Percentiles rank a stretch among this genome's conserved stretches.
phyloP scores from a whole-genome alignment of 208 protist species.

The Leishmania amazonensis region DNA sequence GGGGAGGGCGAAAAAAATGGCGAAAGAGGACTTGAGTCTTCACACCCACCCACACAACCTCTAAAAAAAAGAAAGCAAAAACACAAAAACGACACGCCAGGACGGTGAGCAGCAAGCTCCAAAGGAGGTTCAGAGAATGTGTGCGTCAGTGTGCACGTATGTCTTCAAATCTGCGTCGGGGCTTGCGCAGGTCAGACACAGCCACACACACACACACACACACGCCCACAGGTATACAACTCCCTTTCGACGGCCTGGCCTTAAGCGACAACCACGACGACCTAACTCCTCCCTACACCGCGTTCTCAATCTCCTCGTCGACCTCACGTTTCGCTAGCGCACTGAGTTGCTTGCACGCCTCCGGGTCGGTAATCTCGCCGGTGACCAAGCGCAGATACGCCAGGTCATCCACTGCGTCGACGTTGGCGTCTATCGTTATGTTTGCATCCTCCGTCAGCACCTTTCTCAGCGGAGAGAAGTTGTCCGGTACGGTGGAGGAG shows the following conservation, averaged over 20 bases:
- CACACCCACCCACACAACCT: too few species aligned
- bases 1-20: too few species aligned
- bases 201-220: not conserved
- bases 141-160: not conserved
- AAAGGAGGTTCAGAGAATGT: not conserved
- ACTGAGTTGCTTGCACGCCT: constrained; percentile 15
- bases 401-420: not conserved
- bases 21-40: too few species aligned
- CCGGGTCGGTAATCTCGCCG: constrained; percentile 2
- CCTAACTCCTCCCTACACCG: too few species aligned
- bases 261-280: not conserved
- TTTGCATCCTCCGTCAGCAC: not conserved
- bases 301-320: not conserved
- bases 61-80: too few species aligned
- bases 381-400: constrained; percentile 21
- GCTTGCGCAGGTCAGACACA: not conserved
- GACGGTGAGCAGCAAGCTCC: not conserved
- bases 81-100: not conserved
- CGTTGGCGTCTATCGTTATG: not conserved
- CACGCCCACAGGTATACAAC: not conserved
- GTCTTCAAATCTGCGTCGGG: not conserved
- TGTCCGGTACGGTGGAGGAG: constrained; percentile 18
- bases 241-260: not conserved
- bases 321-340: not conserved
- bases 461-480: not conserved